Conservation (phyloP, 2,329 filamentous ascomycete genomes). For the Lachnellula cervina region DNA sequence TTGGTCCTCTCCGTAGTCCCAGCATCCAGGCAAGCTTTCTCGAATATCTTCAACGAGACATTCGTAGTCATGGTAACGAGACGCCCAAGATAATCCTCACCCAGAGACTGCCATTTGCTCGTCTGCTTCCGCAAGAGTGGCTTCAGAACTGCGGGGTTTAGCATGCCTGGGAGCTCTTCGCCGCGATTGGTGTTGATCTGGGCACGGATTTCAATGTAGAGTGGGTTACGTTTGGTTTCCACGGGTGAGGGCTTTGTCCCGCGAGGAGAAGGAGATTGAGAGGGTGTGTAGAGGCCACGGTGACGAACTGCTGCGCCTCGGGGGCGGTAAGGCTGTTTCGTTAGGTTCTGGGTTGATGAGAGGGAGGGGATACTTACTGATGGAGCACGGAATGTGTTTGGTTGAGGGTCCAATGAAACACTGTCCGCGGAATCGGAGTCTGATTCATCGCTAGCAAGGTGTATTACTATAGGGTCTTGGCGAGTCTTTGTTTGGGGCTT, state of each 20-base stretch:
- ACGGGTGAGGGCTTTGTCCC: neutral
- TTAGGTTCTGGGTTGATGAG: neutral
- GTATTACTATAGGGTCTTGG: neutral
- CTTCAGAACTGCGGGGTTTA: constrained; percentile 32
- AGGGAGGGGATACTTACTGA: neutral
- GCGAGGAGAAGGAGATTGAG: neutral
- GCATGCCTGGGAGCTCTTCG: constrained; percentile 31
- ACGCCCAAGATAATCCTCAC: constrained; percentile 21
- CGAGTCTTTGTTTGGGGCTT: neutral
- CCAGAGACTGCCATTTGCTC: constrained; percentile 29
- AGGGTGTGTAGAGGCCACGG: neutral
- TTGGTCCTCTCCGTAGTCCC: neutral
- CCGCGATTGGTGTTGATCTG: constrained; percentile 29
- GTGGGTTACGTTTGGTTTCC: neutral
- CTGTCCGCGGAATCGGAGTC: neutral
- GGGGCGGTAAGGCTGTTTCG: neutral
- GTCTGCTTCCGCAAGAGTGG: constrained; percentile 32
- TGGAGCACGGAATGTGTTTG: neutral
- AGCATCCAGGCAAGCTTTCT: constrained; percentile 14
- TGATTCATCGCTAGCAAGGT: neutral
- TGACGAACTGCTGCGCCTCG: neutral
- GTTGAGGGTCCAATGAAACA: too few species aligned
- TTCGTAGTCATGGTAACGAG: constrained; percentile 16
- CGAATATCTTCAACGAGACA: constrained; percentile 19
- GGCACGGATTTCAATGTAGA: constrained; percentile 23